Base-by-base conservation (phyloP, 768 basidiomycete species). In the Russula emetica region DNA sequence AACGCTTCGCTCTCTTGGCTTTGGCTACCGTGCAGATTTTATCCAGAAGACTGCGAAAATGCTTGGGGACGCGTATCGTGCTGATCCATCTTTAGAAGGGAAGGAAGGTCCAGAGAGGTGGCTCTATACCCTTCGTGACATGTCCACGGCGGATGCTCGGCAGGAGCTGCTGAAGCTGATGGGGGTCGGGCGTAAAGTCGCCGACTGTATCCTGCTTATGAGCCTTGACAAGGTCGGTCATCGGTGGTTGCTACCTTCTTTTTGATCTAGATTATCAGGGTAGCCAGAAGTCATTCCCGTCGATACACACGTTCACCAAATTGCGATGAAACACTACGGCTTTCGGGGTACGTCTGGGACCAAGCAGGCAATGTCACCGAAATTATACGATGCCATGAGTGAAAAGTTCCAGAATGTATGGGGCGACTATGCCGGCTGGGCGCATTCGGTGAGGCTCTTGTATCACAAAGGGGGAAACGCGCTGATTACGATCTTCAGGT, bases 131-230 rank as follows among this genome's bases (percentile, higher is more conserved):
- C 73, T 94, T 24, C 77, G 92, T 53, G 70, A 69, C 1, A 67
- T 72, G 61, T 74, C 71, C 26, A 87, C 87, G 0, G 73, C 74
- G 0, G 80, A 82, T 28, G 92, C 93, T 26, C 79, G 94, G 68
- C 79, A 82, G 49, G 86, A 89, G 67, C 78, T 99, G 26, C 76
- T 96, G 40, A 86, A 83, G 70, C 85, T 98, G 61, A 81, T 90
- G 50, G 97, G 97, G 0, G 96, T 99, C 1, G 97, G 97, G 6
- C 81, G 92, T 40, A 99, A 99, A 72, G 97, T 99, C 0, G 96
- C 96, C 2, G 97, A 99, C 71, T 99, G 97, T 70, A 77, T 97
- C 32, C 75, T 97, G 56, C 77, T 98, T 18, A 96, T 98, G 94
- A 92, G 91, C 70, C 72, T 95, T 62, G 89, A 96, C 76, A 92